Percentiles rank a stretch among this genome's conserved stretches.
Evolutionary conservation across 345 rosid genomes (phyloP).

Genomic region (Pseudoturritis turrita): DNA sequence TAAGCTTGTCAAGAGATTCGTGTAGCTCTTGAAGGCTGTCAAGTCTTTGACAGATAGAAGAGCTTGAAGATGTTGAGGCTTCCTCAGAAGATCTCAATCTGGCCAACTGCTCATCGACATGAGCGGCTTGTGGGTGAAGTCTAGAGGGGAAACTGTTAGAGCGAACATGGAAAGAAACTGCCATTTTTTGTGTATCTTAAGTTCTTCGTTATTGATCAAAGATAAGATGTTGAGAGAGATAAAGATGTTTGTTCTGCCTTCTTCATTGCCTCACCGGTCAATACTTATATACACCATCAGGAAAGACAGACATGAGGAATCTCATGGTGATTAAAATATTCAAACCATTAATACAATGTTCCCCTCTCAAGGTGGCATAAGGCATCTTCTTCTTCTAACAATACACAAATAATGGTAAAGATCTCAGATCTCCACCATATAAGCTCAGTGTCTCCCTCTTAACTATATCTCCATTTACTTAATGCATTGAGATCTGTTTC

Average conservation of each 20-base stretch:
- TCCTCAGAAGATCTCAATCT: slow-evolving; percentile 25
- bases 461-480: not conserved
- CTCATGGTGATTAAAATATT: not conserved
- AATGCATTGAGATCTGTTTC: not conserved
- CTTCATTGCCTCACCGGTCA: not conserved
- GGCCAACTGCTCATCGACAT: slow-evolving; percentile 33
- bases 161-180: slow-evolving; percentile 8
- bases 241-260: not conserved
- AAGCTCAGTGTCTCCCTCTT: not conserved
- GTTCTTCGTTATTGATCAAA: not conserved
- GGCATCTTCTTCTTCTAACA: too few relatives aligned
- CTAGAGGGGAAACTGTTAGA: slow-evolving; percentile 36
- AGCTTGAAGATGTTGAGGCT: slow-evolving; percentile 30
- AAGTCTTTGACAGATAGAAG: slow-evolving; percentile 18
- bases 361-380: too few relatives aligned
- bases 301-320: not conserved
- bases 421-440: not conserved
- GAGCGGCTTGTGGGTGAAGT: slow-evolving; percentile 18
- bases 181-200: not conserved
- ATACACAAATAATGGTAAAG: too few relatives aligned
- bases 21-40: slow-evolving; percentile 28
- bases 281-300: not conserved
- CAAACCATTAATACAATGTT: too few relatives aligned
- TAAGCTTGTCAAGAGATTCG: slow-evolving; percentile 27
- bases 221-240: not conserved